These are phyloP conservation scores for Neopestalotiopsis rosae DNA, from an alignment of 2,329 filamentous ascomycete genomes.

Conservation along the genomic window DNA sequence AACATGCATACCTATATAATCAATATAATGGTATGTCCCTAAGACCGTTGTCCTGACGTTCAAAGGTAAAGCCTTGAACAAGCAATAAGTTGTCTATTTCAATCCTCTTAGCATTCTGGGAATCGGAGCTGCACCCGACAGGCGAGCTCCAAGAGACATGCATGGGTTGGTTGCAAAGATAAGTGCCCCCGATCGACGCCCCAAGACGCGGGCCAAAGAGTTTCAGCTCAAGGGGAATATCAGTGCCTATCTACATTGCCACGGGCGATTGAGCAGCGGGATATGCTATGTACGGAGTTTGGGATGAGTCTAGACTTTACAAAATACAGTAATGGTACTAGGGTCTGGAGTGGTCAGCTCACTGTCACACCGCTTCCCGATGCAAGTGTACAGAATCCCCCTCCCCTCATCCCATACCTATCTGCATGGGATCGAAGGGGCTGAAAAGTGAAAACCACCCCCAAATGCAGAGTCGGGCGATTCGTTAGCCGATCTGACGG, in stretches of 20 bases:
- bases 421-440: not conserved
- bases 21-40: too few relatives aligned
- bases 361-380: slow-evolving; percentile 1
- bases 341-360: not conserved
- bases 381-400: not conserved
- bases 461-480: not conserved
- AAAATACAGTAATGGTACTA: too few relatives aligned
- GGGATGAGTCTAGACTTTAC: too few relatives aligned
- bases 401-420: too few relatives aligned
- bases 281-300: not conserved
- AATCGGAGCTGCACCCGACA: not conserved
- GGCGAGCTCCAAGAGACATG: not conserved
- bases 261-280: not conserved
- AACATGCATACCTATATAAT: too few relatives aligned
- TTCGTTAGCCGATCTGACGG: not conserved
- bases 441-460: not conserved
- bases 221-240: not conserved
- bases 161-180: not conserved
- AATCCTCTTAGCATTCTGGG: not conserved
- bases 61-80: too few relatives aligned
- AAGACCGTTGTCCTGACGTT: too few relatives aligned
- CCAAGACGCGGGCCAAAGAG: not conserved
- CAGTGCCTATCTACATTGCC: not conserved
- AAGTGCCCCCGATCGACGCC: not conserved
- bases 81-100: too few relatives aligned